Percentiles rank a stretch among this genome's conserved stretches.
Conservation (phyloP, 805 yeast genomes). For the Kluyveromyces starmeri region DNA sequence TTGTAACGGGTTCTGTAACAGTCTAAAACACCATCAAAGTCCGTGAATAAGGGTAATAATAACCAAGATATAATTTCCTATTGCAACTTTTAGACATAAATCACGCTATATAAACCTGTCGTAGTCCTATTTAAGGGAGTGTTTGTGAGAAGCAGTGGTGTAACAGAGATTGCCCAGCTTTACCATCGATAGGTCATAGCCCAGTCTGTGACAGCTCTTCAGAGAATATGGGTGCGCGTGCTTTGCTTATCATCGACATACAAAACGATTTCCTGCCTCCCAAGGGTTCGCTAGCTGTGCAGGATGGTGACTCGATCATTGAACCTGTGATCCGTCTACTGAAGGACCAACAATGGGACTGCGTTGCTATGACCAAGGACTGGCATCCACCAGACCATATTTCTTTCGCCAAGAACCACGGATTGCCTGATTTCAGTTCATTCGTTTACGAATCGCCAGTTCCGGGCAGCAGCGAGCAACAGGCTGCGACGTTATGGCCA, state of each 20-base stretch:
- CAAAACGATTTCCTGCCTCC: constrained; percentile 85
- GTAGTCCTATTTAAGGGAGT: too few relatives aligned
- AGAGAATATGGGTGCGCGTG: constrained; percentile 29
- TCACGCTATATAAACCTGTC: too few relatives aligned
- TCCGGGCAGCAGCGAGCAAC: constrained; percentile 25
- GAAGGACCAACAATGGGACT: constrained; percentile 43
- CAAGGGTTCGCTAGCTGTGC: constrained; percentile 66
- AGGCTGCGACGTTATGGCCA: constrained; percentile 65
- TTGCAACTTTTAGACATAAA: too few relatives aligned
- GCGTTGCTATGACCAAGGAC: constrained; percentile 69
- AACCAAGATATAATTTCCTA: too few relatives aligned
- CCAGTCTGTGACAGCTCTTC: too few relatives aligned
- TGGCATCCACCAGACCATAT: constrained; percentile 80
- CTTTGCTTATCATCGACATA: constrained; percentile 68
- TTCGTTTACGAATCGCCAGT: constrained; percentile 45
- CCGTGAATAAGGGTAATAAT: too few relatives aligned
- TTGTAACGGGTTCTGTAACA: too few relatives aligned
- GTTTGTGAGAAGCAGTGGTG: too few relatives aligned
- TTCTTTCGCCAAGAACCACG: constrained; percentile 73
- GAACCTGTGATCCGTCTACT: constrained; percentile 42
- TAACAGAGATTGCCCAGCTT: too few relatives aligned
- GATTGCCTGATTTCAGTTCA: constrained; percentile 40
- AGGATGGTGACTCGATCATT: constrained; percentile 51
- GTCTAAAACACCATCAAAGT: too few relatives aligned
- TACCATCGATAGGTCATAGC: too few relatives aligned